Conservation (phyloP, 1,284 basidiomycete genomes). For the Golubevia sp. region DNA sequence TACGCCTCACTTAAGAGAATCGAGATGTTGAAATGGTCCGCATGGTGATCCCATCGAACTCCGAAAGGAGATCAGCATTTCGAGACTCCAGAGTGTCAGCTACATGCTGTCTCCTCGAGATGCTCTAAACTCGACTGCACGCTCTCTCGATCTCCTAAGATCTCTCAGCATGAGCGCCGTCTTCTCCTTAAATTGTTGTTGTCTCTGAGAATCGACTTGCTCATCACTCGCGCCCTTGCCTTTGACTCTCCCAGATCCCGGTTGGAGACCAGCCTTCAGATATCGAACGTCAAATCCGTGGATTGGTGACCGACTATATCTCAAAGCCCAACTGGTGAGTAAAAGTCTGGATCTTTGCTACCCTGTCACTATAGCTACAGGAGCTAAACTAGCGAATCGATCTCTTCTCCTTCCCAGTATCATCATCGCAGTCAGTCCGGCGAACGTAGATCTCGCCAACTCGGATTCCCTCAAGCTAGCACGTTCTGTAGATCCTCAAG, state of each 20-base stretch:
- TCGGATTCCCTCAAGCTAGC: slow-evolving; percentile 97
- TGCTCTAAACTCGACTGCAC: no score
- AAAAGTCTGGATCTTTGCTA: slow-evolving; percentile 28
- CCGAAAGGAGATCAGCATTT: no score
- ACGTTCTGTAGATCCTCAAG: slow-evolving; percentile 90
- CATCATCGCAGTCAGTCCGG: slow-evolving; percentile 92
- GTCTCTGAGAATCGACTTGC: no score
- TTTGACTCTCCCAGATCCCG: slow-evolving; percentile 29
- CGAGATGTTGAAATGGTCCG: no score
- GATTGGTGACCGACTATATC: slow-evolving; percentile 90
- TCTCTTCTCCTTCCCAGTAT: slow-evolving; percentile 68
- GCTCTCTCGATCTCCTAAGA: no score
- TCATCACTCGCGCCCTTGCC: neutral
- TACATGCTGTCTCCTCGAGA: no score
- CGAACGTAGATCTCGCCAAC: slow-evolving; percentile 97
- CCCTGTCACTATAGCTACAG: neutral
- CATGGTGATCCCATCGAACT: no score
- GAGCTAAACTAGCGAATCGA: neutral
- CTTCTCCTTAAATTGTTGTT: no score
- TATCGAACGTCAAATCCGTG: slow-evolving; percentile 95
- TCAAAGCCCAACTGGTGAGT: slow-evolving; percentile 91
- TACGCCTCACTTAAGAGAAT: no score
- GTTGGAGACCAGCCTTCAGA: slow-evolving; percentile 75
- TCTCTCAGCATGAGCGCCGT: no score
- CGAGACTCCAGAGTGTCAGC: no score